Evolutionary conservation across 139 green algal species (phyloP), one percentile per base, ranked within the genome.

Genomic region (Micractinium sp.): DNA sequence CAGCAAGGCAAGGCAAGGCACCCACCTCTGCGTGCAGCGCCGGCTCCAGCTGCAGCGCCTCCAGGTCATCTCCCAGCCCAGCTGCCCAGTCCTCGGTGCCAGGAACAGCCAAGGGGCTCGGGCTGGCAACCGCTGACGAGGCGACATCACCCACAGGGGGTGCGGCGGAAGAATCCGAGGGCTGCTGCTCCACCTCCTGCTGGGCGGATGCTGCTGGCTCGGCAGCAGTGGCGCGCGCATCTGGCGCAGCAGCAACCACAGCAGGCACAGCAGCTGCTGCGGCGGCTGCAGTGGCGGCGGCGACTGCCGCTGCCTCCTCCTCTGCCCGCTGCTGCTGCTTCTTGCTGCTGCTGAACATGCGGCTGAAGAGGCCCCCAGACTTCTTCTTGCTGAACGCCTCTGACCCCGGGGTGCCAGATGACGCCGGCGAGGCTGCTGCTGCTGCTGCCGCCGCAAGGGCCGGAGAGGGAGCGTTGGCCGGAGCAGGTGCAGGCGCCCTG

Each of bases 321-420:
- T 27, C 83, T 38, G 56, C 83, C 27, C 9, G 27, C 38, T 22
- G 31, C 77, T 82, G 38, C 47, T 84, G 78, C 78, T 84, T 63
- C 78, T 88, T 88, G 31, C 35, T 88, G 85, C 74, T 60, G 85
- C 74, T 67, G 75, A 88, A 88, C 19, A 88, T 66, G 33, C 56
- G 47, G 63, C 56, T 35, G 53, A 88, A 81, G 61, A 82, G 74
- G 63, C 75, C 63, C 0, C 74, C 85, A 12, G 75, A 67, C 85
- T 82, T 82, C 33, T 63, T 71, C 25, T 18, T 71, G 81, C 81
- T 85, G n/a, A 35, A 7, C 5, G 81, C 29, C 16, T 33, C 39
- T 3, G 81, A 22, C 0, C 41, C 41, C 18, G 41, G 29, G 16
- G 79, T 38, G 38, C 74, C 38, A 20, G 31, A 56, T 56, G 75